phyloP scores from a whole-genome alignment of 371 early-diverging fungal genomes.

The Mucor piriformis region DNA sequence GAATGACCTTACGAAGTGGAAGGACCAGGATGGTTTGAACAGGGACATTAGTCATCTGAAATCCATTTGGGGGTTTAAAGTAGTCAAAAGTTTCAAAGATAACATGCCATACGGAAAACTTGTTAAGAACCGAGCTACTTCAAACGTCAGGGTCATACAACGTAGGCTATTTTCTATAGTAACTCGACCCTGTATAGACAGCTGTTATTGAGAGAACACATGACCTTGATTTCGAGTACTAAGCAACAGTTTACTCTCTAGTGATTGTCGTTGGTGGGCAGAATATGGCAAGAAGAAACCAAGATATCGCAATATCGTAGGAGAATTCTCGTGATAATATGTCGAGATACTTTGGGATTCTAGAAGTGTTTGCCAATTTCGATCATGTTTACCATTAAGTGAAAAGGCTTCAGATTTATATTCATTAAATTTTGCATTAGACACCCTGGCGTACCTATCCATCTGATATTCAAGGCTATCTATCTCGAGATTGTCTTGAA shows the following conservation, averaged over 20 bases:
- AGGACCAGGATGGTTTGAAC: neutral
- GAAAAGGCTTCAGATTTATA: slow-evolving; percentile 16
- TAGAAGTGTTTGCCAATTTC: neutral
- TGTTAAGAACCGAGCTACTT: neutral
- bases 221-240: neutral
- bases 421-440: slow-evolving; percentile 20
- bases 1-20: neutral
- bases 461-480: slow-evolving; percentile 5
- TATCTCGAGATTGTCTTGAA: neutral
- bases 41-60: neutral
- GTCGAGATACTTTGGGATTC: neutral
- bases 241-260: neutral
- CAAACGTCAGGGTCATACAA: neutral
- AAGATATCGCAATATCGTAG: neutral
- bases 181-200: neutral
- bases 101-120: neutral
- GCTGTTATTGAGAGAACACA: neutral
- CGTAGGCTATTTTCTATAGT: neutral
- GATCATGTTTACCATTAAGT: neutral
- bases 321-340: neutral
- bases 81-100: neutral
- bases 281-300: slow-evolving; percentile 1
- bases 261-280: neutral
- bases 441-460: neutral
- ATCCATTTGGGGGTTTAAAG: neutral